A percentile compares a stretch with the other conserved stretches of the same genome.
These are phyloP conservation scores for Harringtonia lauricola DNA, from an alignment of 2,329 filamentous ascomycete genomes.

Conservation along the genomic window DNA sequence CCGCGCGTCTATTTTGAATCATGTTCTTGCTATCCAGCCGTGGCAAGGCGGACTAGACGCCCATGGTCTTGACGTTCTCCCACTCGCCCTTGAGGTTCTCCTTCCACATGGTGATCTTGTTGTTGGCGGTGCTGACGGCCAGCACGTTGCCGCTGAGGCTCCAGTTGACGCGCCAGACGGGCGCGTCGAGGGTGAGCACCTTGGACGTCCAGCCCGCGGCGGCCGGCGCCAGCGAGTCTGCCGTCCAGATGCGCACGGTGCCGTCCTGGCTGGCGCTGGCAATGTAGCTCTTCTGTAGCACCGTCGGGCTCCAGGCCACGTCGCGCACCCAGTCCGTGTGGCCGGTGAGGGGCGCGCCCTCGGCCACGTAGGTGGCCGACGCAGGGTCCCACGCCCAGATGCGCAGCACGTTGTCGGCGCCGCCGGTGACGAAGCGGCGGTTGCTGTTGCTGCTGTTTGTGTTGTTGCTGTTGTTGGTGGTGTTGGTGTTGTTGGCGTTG, in stretches of 20 bases:
- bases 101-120: constrained; percentile 97
- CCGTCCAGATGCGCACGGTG: constrained; percentile 95
- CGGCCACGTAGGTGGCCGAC: constrained; percentile 39
- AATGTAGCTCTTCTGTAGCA: constrained; percentile 93
- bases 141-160: constrained; percentile 93
- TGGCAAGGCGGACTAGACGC: no score
- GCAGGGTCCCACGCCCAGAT: no score
- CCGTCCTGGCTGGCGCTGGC: constrained; percentile 93
- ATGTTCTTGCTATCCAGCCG: no score
- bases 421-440: constrained; percentile 85
- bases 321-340: constrained; percentile 97
- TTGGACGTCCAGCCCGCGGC: constrained; percentile 69
- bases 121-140: constrained; percentile 86
- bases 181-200: constrained; percentile 74
- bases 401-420: constrained; percentile 66
- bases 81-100: constrained; percentile 94
- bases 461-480: no score
- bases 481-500: no score
- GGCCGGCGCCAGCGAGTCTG: constrained; percentile 42
- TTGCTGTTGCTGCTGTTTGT: constrained; percentile 27
- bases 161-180: constrained; percentile 96
- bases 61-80: constrained; percentile 95
- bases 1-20: no score
- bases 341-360: constrained; percentile 57
- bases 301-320: constrained; percentile 92